Percentiles rank a stretch among this genome's conserved stretches.
Evolutionary conservation across 768 basidiomycete species (phyloP).

Genomic region (Kondoa subrosea): DNA sequence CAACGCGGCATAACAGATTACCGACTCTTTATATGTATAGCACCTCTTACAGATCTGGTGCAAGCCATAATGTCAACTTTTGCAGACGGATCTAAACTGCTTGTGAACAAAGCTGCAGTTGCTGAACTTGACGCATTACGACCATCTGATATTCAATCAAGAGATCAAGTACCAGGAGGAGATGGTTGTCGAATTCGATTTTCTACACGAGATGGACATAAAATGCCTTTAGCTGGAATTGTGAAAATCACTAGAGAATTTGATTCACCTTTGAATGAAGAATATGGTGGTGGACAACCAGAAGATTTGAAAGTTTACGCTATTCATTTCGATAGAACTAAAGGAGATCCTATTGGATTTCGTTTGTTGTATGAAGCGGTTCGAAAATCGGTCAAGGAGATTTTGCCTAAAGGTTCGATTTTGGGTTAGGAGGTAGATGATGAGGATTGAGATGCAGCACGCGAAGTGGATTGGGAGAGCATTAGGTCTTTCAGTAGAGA

Average conservation of each 20-base stretch:
- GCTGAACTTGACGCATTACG: not conserved
- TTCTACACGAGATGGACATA: not conserved
- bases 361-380: not conserved
- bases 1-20: not conserved
- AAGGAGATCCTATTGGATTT: not conserved
- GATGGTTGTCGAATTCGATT: not conserved
- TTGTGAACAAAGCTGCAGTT: not conserved
- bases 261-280: constrained; percentile 3
- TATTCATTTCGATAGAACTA: not conserved
- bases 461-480: not conserved
- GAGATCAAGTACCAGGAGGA: not conserved
- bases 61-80: not conserved
- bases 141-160: not conserved
- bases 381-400: no score
- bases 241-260: not conserved
- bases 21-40: constrained; percentile 1
- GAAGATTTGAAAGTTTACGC: not conserved
- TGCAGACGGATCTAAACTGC: not conserved
- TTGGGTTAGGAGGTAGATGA: not conserved
- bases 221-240: not conserved
- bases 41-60: not conserved
- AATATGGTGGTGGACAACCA: not conserved
- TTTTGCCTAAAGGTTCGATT: not conserved
- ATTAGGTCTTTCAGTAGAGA: not conserved
- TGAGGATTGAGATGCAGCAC: not conserved